Percentiles rank a stretch among this genome's conserved stretches.
These are phyloP conservation scores for Carex kokanica DNA, from an alignment of 176 grass and related monocot species.

Conservation along the genomic window DNA sequence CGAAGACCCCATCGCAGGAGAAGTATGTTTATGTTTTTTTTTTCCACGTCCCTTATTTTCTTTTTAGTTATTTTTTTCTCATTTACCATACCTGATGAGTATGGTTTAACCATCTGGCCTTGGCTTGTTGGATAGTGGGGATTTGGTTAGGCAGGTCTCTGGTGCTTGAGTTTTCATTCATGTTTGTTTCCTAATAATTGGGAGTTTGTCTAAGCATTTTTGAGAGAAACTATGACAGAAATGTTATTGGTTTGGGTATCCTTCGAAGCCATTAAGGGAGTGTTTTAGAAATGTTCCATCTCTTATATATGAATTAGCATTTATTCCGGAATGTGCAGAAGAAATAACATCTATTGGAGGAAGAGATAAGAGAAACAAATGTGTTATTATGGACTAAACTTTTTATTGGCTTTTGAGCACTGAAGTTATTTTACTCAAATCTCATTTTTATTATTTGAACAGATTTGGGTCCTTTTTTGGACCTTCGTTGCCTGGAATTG, in stretches of 20 bases:
- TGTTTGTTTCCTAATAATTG: neutral
- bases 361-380: neutral
- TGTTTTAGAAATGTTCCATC: neutral
- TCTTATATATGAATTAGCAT: neutral
- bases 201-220: neutral
- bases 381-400: neutral
- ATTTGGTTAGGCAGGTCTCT: neutral
- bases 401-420: neutral
- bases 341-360: neutral
- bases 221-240: neutral
- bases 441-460: neutral
- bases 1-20: neutral
- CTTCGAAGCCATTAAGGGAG: neutral
- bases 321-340: neutral
- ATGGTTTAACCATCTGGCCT: neutral
- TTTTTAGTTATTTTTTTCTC: neutral
- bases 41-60: neutral
- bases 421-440: neutral
- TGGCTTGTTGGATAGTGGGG: neutral
- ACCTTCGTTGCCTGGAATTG: slow-evolving; percentile 54
- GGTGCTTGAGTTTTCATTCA: neutral
- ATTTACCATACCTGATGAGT: neutral
- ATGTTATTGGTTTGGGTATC: neutral
- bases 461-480: slow-evolving; percentile 92
- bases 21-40: slow-evolving; percentile 16